Evolutionary conservation across 495 filamentous ascomycete species (phyloP).

Genomic region (Friedmanniomyces simplex): DNA sequence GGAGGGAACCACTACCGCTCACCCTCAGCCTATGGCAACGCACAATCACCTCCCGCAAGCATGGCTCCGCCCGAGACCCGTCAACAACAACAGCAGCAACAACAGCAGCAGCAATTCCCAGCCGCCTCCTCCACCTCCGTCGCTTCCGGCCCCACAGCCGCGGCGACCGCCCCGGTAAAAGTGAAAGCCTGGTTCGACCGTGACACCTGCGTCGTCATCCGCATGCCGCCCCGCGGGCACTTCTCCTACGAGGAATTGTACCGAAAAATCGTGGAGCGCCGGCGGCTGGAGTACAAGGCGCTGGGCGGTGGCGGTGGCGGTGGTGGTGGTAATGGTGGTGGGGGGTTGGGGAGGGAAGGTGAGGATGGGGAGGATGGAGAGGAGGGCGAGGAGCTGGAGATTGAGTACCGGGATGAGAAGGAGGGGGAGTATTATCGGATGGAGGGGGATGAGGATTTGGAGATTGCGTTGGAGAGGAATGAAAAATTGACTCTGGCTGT

Average conservation of each 20-base stretch:
- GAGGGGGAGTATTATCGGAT: conserved; percentile 63
- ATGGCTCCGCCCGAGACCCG: not conserved
- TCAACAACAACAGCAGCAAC: conserved; percentile 9
- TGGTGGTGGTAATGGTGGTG: too few relatives aligned
- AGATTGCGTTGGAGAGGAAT: conserved; percentile 68
- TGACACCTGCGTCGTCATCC: conserved; percentile 82
- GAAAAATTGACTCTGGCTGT: conserved; percentile 78
- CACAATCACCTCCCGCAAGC: not conserved
- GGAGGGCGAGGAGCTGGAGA: conserved; percentile 51
- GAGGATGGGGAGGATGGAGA: conserved; percentile 45
- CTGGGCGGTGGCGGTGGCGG: too few relatives aligned
- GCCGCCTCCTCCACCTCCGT: conserved; percentile 24
- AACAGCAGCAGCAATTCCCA: conserved; percentile 35
- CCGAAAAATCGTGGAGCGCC: conserved; percentile 58
- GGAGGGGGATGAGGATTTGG: conserved; percentile 68
- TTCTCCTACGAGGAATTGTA: conserved; percentile 51
- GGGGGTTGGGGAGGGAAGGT: too few relatives aligned
- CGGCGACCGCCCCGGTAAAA: conserved; percentile 50
- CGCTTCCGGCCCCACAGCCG: conserved; percentile 40
- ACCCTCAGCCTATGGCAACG: not conserved
- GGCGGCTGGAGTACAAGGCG: conserved; percentile 28
- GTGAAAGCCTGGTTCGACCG: conserved; percentile 84
- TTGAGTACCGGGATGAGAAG: conserved; percentile 81
- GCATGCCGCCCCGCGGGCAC: conserved; percentile 56
- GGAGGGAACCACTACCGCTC: conserved; percentile 5